Conservation (phyloP, 2,329 filamentous ascomycete genomes). For the Fusarium gaditjirri region DNA sequence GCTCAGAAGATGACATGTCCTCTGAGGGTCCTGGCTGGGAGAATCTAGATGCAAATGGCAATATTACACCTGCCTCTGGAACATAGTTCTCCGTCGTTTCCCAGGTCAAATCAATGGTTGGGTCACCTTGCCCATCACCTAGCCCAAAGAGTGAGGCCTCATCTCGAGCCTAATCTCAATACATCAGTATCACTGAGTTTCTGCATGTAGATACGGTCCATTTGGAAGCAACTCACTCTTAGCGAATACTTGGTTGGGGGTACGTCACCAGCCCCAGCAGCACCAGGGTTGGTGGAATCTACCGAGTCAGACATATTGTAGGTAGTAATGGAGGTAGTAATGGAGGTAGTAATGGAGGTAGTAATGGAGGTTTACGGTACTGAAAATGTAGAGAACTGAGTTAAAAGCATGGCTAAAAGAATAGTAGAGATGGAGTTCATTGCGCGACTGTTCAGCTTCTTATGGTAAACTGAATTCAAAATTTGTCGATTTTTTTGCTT, state of each 20-base stretch:
- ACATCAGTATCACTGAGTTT: accelerated
- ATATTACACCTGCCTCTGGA: accelerated
- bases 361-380: accelerated
- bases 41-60: accelerated
- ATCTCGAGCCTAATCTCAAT: accelerated
- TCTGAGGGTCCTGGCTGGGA: accelerated
- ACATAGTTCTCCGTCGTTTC: accelerated
- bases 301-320: not conserved
- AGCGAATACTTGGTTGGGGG: not conserved
- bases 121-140: not conserved
- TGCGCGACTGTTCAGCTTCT: not conserved
- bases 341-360: too few relatives aligned
- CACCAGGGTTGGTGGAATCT: not conserved
- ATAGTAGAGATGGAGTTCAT: too few relatives aligned
- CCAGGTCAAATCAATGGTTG: accelerated
- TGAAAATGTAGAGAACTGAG: accelerated
- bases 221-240: not conserved
- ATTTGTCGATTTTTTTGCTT: not conserved
- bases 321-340: accelerated
- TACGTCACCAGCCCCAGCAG: too few relatives aligned
- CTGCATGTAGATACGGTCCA: accelerated
- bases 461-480: not conserved
- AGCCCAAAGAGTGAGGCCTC: not conserved
- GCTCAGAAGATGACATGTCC: not conserved
- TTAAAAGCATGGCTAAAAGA: accelerated